Evolutionary conservation across 805 yeast species (phyloP).

Genomic region (Candida quercuum): DNA sequence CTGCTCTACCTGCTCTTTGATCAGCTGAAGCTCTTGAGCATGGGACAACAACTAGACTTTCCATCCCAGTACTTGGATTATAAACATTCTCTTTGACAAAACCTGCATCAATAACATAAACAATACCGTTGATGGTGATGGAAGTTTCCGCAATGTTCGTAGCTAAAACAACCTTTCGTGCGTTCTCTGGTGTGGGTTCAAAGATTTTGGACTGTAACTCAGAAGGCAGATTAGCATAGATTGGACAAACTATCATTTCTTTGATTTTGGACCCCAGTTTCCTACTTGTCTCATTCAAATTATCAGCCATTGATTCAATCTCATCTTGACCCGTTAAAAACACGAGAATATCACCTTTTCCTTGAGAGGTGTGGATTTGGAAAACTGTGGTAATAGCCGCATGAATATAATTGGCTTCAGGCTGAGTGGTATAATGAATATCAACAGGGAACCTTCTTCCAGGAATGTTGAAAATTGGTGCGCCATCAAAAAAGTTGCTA

Average conservation of each 20-base stretch:
- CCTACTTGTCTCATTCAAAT: conserved; percentile 55
- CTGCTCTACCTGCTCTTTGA: conserved; percentile 97
- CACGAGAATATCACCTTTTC: conserved; percentile 80
- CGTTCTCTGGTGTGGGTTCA: conserved; percentile 75
- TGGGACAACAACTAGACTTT: conserved; percentile 77
- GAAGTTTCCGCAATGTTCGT: conserved; percentile 98
- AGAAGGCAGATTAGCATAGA: conserved; percentile 86
- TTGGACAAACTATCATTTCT: conserved; percentile 73
- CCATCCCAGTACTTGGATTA: conserved; percentile 86
- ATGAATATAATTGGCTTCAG: conserved; percentile 86
- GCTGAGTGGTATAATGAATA: conserved; percentile 74
- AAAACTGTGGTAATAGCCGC: conserved; percentile 86
- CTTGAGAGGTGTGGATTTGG: conserved; percentile 73
- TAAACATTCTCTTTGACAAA: conserved; percentile 88
- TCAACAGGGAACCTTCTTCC: conserved; percentile 94
- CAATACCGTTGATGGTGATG: conserved; percentile 92
- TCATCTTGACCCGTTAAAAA: conserved; percentile 97
- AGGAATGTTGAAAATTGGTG: conserved; percentile 86
- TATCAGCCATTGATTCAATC: conserved; percentile 77
- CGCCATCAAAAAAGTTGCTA: conserved; percentile 71
- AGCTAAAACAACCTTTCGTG: conserved; percentile 86
- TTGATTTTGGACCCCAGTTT: conserved; percentile 49
- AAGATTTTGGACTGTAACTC: conserved; percentile 79
- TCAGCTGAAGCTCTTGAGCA: conserved; percentile 94
- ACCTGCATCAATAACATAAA: conserved; percentile 91